phyloP scores from a whole-genome alignment of 2,329 filamentous ascomycete genomes.

The Fonsecaea pedrosoi region DNA sequence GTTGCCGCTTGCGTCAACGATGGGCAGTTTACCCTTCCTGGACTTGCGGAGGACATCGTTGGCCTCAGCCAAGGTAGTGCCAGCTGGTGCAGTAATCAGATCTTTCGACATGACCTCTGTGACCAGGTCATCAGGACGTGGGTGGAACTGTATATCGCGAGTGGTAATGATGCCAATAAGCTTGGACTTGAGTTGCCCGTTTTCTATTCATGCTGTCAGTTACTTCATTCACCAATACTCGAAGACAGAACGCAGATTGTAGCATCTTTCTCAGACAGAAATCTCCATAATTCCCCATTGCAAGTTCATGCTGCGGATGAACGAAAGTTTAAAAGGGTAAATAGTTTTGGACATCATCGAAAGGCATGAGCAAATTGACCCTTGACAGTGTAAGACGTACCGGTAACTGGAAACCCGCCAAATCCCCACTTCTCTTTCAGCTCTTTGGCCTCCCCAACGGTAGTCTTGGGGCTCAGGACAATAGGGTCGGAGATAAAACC shows the following conservation, averaged over 20 bases:
- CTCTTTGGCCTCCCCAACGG: conserved; percentile 86
- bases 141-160: conserved; percentile 96
- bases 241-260: conserved; percentile 22
- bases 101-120: conserved; percentile 95
- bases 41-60: conserved; percentile 92
- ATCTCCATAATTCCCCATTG: conserved; percentile 91
- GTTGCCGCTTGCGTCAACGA: conserved; percentile 82
- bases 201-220: conserved; percentile 65
- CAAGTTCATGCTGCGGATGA: conserved; percentile 94
- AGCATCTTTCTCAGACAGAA: conserved; percentile 56
- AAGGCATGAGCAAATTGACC: conserved; percentile 31
- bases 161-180: conserved; percentile 97
- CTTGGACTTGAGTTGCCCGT: conserved; percentile 91
- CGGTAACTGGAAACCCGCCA: conserved; percentile 96
- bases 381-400: conserved; percentile 65
- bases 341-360: conserved; percentile 74
- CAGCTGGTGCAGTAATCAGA: conserved; percentile 82
- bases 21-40: conserved; percentile 98
- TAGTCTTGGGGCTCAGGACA: conserved; percentile 84
- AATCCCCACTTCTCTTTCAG: conserved; percentile 99
- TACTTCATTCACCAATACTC: neutral
- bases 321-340: conserved; percentile 96
- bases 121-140: conserved; percentile 73
- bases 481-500: conserved; percentile 97
- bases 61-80: conserved; percentile 83